Evolutionary conservation across 1,284 basidiomycete species (phyloP).

Genomic region (Sanghuangporus sanghuang): DNA sequence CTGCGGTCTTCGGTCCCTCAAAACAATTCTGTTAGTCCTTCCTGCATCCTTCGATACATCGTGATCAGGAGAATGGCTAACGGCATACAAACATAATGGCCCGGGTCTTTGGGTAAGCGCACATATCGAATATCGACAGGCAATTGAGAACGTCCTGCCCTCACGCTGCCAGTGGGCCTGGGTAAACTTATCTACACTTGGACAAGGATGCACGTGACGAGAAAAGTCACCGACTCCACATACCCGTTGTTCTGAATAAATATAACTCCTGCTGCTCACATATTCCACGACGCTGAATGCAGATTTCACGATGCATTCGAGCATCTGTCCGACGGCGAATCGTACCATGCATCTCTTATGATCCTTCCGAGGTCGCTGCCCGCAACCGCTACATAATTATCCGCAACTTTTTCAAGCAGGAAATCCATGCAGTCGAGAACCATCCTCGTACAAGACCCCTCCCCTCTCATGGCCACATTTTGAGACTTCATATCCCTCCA

Average conservation of each 20-base stretch:
- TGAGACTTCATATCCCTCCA: not conserved
- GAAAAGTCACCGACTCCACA: not conserved
- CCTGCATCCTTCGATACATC: too few relatives aligned
- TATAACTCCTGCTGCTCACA: not conserved
- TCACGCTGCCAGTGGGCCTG: too few relatives aligned
- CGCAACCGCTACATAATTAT: slow-evolving; percentile 48
- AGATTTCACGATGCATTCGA: not conserved
- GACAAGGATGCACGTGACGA: not conserved
- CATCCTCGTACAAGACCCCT: not conserved
- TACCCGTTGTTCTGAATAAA: not conserved
- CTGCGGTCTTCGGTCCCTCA: too few relatives aligned
- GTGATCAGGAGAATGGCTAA: too few relatives aligned
- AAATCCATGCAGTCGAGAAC: slow-evolving; percentile 23
- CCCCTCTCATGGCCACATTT: too few relatives aligned
- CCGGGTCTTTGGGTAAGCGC: too few relatives aligned
- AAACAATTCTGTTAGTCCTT: too few relatives aligned
- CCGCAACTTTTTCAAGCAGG: slow-evolving; percentile 41
- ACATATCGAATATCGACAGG: too few relatives aligned
- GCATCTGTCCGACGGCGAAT: not conserved
- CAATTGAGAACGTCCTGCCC: too few relatives aligned
- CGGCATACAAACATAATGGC: too few relatives aligned
- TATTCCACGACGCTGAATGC: not conserved
- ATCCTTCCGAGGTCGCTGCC: slow-evolving; percentile 22
- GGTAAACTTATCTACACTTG: too few relatives aligned
- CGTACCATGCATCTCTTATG: not conserved